Conservation (phyloP, 2,329 filamentous ascomycete genomes). For the Aspergillus ochraceus region DNA sequence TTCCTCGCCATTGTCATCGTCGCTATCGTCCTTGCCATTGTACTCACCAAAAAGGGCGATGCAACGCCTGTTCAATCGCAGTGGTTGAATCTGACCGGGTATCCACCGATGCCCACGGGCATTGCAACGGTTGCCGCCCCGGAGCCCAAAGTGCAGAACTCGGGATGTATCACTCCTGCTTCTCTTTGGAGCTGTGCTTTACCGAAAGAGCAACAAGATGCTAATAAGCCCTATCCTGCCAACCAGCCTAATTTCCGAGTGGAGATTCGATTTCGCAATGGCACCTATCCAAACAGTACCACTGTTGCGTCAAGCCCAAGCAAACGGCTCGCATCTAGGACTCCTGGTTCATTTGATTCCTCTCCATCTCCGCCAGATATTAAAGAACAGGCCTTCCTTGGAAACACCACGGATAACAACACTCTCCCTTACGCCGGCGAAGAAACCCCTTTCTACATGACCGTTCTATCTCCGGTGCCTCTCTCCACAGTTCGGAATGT, state of each 20-base stretch:
- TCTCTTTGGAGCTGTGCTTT: constrained; percentile 85
- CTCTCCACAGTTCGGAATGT: constrained; percentile 41
- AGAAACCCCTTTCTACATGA: constrained; percentile 85
- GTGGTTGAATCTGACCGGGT: constrained; percentile 85
- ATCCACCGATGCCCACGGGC: constrained; percentile 82
- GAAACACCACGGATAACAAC: constrained; percentile 79
- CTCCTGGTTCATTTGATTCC: constrained; percentile 41
- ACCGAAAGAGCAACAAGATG: constrained; percentile 72
- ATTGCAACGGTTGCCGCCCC: constrained; percentile 76
- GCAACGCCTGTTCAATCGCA: constrained; percentile 49
- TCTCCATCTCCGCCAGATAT: constrained; percentile 51
- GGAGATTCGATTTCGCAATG: constrained; percentile 66
- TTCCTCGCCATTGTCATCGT: constrained; percentile 59
- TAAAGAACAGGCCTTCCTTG: constrained; percentile 76
- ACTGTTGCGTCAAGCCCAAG: constrained; percentile 47
- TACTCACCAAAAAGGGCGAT: constrained; percentile 52
- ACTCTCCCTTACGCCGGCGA: constrained; percentile 75
- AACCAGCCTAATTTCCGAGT: constrained; percentile 78
- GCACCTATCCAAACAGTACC: constrained; percentile 61
- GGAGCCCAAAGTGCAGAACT: constrained; percentile 62
- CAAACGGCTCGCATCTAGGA: constrained; percentile 1
- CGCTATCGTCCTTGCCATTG: constrained; percentile 57
- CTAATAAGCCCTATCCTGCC: constrained; percentile 61
- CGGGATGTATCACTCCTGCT: constrained; percentile 68
- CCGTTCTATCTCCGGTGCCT: constrained; percentile 55